phyloP scores from a whole-genome alignment of 1,139 yeast genomes.

The Blastobotrys petasosporus region DNA sequence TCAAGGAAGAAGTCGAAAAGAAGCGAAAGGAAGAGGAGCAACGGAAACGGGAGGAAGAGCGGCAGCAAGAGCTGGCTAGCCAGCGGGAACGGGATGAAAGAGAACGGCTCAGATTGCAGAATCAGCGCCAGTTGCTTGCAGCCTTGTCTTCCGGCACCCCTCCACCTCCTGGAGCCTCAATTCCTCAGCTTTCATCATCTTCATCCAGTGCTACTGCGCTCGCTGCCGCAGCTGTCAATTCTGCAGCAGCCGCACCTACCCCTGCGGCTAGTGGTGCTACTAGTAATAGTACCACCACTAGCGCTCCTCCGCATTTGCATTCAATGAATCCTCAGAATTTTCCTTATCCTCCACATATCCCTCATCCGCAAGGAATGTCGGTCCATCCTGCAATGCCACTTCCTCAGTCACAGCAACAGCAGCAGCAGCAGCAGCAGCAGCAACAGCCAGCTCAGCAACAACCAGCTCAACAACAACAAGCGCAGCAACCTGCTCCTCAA shows the following conservation, averaged over 20 bases:
- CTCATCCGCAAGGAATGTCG: slow-evolving; percentile 3
- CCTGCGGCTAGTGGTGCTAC: neutral
- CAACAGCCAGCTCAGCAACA: slow-evolving; percentile 5
- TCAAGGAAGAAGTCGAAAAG: slow-evolving; percentile 21
- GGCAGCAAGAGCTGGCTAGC: slow-evolving; percentile 12
- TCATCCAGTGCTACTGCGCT: no score
- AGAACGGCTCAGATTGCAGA: neutral
- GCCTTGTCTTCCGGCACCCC: neutral
- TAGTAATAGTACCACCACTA: neutral
- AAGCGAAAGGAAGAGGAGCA: slow-evolving; percentile 17
- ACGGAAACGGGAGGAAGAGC: slow-evolving; percentile 13
- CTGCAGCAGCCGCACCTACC: slow-evolving; percentile 9
- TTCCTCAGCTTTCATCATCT: no score
- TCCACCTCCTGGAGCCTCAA: neutral
- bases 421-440: slow-evolving; percentile 10
- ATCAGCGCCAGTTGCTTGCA: slow-evolving; percentile 5
- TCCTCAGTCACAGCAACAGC: slow-evolving; percentile 10
- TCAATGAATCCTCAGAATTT: neutral
- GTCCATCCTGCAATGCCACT: slow-evolving; percentile 4
- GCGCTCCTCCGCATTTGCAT: neutral
- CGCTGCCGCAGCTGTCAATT: neutral
- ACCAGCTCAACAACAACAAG: slow-evolving; percentile 4
- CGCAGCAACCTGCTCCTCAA: slow-evolving; percentile 6
- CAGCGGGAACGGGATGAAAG: slow-evolving; percentile 1
- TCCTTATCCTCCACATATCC: neutral